phyloP scores from a whole-genome alignment of 352 stramenopile species.

The Globisporangium cederbergense region DNA sequence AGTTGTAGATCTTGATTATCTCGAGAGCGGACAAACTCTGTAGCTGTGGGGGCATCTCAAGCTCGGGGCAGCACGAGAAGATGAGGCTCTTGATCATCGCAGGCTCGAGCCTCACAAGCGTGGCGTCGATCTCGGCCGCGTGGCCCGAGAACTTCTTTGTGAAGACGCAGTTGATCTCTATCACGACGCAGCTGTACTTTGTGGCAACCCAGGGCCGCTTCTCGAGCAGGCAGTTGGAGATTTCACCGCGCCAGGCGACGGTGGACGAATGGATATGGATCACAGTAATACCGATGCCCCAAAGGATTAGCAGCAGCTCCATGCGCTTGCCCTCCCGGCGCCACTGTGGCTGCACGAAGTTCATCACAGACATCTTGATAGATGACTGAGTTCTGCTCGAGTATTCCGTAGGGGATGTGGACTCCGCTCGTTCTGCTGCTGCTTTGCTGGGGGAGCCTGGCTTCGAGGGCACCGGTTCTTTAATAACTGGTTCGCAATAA shows the following conservation, averaged over 20 bases:
- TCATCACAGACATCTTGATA: background rate
- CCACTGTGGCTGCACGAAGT: slow-evolving; percentile 8
- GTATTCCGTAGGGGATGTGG: background rate
- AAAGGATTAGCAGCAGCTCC: slow-evolving; percentile 8
- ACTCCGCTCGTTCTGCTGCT: background rate
- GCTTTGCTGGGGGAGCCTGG: background rate
- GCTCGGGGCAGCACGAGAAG: slow-evolving; percentile 9
- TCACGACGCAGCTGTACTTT: slow-evolving; percentile 10
- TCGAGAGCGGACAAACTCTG: background rate
- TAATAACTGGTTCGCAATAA: background rate
- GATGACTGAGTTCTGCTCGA: background rate
- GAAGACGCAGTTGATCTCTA: slow-evolving; percentile 10
- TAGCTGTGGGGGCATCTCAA: slow-evolving; percentile 1
- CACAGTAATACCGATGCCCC: background rate
- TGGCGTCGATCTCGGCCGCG: background rate
- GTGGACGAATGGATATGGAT: slow-evolving; percentile 4
- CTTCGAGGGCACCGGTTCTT: background rate
- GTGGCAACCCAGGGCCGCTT: slow-evolving; percentile 5
- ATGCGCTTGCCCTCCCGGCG: slow-evolving; percentile 1
- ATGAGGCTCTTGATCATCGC: slow-evolving; percentile 4
- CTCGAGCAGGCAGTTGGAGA: slow-evolving; percentile 4
- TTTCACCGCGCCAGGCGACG: background rate
- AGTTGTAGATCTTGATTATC: slow-evolving; percentile 12
- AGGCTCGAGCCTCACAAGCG: background rate
- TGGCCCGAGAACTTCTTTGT: background rate